phyloP scores from a whole-genome alignment of 768 basidiomycete genomes.

The Boletus tomentosulus region DNA sequence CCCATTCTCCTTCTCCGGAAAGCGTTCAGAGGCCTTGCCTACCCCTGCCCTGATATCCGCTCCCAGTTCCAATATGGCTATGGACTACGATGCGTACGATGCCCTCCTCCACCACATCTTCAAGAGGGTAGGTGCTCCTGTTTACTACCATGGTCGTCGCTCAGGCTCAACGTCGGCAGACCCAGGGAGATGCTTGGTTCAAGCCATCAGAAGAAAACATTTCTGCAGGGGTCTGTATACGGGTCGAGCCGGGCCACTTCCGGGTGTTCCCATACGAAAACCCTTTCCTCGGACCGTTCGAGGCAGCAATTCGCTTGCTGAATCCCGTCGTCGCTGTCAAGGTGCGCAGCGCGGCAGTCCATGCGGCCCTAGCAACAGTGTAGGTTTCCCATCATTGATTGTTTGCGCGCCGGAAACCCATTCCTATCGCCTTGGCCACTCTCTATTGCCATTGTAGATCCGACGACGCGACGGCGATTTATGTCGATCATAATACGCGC shows the following conservation, averaged over 20 bases:
- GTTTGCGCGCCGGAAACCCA: conserved; percentile 1
- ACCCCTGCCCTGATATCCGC: neutral
- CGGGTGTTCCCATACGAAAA: conserved; percentile 87
- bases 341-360: conserved; percentile 71
- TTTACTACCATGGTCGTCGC: neutral
- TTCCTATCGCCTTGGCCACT: neutral
- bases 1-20: neutral
- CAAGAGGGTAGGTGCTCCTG: conserved; percentile 48
- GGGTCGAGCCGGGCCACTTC: conserved; percentile 64
- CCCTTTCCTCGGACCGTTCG: conserved; percentile 74
- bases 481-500: conserved; percentile 74
- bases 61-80: conserved; percentile 19
- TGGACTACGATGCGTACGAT: conserved; percentile 72
- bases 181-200: conserved; percentile 82
- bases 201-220: conserved; percentile 81
- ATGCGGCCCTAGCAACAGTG: conserved; percentile 71
- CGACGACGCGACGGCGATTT: conserved; percentile 58
- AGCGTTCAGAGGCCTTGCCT: neutral
- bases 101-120: conserved; percentile 79
- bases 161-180: conserved; percentile 38
- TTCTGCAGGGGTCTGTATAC: conserved; percentile 72
- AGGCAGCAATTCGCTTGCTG: conserved; percentile 66
- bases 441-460: conserved; percentile 34
- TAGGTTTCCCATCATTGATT: conserved; percentile 33
- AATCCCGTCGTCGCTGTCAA: conserved; percentile 87